Base-by-base conservation (phyloP, 345 rosid species). In the Linum usitatissimum region DNA sequence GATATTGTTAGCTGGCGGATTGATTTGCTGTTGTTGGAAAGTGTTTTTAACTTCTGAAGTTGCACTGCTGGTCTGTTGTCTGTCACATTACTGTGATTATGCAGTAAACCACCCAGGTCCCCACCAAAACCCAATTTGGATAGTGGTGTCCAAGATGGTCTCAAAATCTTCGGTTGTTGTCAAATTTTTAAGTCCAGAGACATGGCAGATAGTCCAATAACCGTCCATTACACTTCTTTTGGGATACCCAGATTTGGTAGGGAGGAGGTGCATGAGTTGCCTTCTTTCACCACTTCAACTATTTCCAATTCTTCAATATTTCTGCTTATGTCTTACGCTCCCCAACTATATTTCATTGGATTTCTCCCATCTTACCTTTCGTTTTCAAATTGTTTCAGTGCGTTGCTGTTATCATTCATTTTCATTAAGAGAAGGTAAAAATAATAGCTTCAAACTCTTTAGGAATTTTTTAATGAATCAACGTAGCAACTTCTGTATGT, bases 21-120 rank as follows among this genome's bases (percentile, higher is more conserved):
- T 78, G 83, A 83, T 79, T 73, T 83, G 90, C 88, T 76, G 82
- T 83, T 79, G 83, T 71, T 83, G 84, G 83, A 83, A 78, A 80
- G 74, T 84, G 76, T 82, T 69, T 62, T 45, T 45, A 15, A 64
- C 81, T 53, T 73, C 71, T 74, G 77, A 83, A 76, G 81, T 80
- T 79, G 80, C 65, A 66, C 68, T 70, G 74, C 73, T 23, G 76
- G 72, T 71, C 60, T 77, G 64, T 72, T 68, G 30, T 73, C 73
- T 73, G 71, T 78, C 73, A 64, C 71, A 60, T 81, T 71, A 68
- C 64, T 53, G 20, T 79, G 64, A 74, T 71, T 60, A 60, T 21
- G 28, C 28, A 23, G 28, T 23, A 23, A 23, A 23, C 28, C 28
- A 23, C 28, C 2, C 28, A 23, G 28, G 28, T 2, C 28, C 38